Evolutionary conservation across 2,329 filamentous ascomycete species (phyloP), one percentile per base, ranked within the genome.

Genomic region (Emmonsiellopsis sp.): DNA sequence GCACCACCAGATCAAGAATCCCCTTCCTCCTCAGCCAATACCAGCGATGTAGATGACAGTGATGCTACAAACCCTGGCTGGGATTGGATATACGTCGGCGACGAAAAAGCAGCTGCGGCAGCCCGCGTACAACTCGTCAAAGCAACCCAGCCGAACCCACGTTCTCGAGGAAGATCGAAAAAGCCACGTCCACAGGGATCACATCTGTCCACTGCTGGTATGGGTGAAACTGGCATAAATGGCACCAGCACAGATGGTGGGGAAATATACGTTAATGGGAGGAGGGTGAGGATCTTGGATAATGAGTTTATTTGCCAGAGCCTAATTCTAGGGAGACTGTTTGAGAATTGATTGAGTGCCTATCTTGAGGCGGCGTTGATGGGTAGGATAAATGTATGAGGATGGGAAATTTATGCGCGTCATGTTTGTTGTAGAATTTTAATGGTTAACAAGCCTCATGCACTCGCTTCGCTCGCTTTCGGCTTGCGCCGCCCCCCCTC

Each of bases 301-400:
- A 86, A 94, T 66, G 92, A 97, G 70, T 83, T 92, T 65, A 83
- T 97, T 21, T 84, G 95, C 53, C 92, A 98, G 75, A 96, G 90
- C 68, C 74, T 97, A 55, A 96, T 98, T 58, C 68, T 95, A 49
- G 92, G 91, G 0, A 81, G 83, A 56, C 71, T 96, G 60, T 80
- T 90, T 51, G 85, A 88, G 57, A 79, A 82, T 10, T 57, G 53
- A 47, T 36, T 56, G 49, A 32, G 43, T 14, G 10, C 45, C 54
- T 43, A 17, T 39, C 13, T 39, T 21, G 13, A 3, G 42, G 31
- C 6, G n/a, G 32, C 17, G 32, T 34, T 21, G 11, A 46, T 34
- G 32, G 33, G n/a, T 13, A 4, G 7, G 6, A 45, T 32, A 45
- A 33, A 32, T 11, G 13, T 32, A 45, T 32, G 31, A 45, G 5